These are phyloP conservation scores for Lepidium sativum DNA, from an alignment of 345 rosid genomes.

Conservation along the genomic window DNA sequence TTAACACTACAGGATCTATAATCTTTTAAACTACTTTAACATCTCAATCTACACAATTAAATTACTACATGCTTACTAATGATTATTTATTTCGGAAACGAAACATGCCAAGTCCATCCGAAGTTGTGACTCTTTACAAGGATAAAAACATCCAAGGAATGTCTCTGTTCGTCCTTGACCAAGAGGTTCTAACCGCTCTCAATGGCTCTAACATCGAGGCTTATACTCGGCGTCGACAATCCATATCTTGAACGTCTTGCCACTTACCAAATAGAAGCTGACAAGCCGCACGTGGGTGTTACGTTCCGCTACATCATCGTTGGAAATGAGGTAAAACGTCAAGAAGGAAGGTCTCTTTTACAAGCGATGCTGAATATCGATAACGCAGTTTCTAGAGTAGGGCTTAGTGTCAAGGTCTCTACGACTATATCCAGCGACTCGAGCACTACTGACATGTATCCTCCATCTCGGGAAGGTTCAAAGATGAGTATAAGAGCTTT, in stretches of 20 bases:
- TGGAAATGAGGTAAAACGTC: slow-evolving; percentile 31
- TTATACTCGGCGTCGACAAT: slow-evolving; percentile 31
- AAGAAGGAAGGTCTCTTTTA: slow-evolving; percentile 12
- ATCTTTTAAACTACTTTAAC: no score
- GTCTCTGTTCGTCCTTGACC: slow-evolving; percentile 35
- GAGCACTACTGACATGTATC: slow-evolving; percentile 3
- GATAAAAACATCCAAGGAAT: slow-evolving; percentile 31
- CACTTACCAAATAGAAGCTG: slow-evolving; percentile 28
- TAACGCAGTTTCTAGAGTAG: slow-evolving; percentile 12
- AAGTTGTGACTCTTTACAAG: slow-evolving; percentile 39
- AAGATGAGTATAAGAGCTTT: neutral
- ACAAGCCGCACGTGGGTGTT: slow-evolving; percentile 31
- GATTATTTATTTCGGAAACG: neutral
- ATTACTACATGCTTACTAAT: neutral
- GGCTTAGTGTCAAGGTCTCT: slow-evolving; percentile 24
- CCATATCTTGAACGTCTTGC: slow-evolving; percentile 20
- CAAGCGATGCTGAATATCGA: slow-evolving; percentile 26
- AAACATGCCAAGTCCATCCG: slow-evolving; percentile 35
- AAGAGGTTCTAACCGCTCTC: slow-evolving; percentile 26
- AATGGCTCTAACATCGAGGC: slow-evolving; percentile 30
- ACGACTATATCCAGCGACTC: slow-evolving; percentile 20
- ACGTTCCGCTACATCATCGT: slow-evolving; percentile 38
- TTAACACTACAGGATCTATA: no score
- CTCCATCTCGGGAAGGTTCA: slow-evolving; percentile 39
- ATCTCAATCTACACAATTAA: neutral